These are phyloP conservation scores for Podospora pseudoanserina DNA, from an alignment of 495 filamentous ascomycete genomes.

Conservation along the genomic window DNA sequence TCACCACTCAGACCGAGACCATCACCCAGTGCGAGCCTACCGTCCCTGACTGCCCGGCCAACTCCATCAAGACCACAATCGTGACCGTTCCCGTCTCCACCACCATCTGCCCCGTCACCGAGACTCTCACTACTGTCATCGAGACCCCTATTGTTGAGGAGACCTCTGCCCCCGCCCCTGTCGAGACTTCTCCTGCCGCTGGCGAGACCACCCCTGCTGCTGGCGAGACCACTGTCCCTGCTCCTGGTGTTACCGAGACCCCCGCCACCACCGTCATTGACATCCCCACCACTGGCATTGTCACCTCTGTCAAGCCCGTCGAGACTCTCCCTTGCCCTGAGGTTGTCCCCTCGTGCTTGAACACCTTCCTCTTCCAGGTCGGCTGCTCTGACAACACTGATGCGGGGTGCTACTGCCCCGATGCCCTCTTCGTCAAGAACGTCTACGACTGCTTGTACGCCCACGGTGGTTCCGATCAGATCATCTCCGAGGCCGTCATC, in stretches of 20 bases:
- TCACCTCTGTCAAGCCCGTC: slow-evolving; percentile 39
- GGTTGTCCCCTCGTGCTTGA: slow-evolving; percentile 82
- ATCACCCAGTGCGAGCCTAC: slow-evolving; percentile 57
- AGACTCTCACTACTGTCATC: slow-evolving; percentile 33
- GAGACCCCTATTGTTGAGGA: slow-evolving; percentile 12
- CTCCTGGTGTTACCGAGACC: slow-evolving; percentile 6
- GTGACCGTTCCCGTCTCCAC: slow-evolving; percentile 61
- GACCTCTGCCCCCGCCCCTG: slow-evolving; percentile 7
- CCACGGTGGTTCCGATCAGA: slow-evolving; percentile 62
- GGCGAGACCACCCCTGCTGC: neutral
- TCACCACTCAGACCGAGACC: slow-evolving; percentile 55
- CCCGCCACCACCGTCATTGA: slow-evolving; percentile 9
- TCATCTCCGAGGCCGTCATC: slow-evolving; percentile 66
- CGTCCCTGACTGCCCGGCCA: slow-evolving; percentile 57
- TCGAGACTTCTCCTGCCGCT: neutral
- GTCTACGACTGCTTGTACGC: slow-evolving; percentile 78
- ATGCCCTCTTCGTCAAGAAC: slow-evolving; percentile 68
- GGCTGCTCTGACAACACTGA: slow-evolving; percentile 84
- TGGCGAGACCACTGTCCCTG: slow-evolving; percentile 5
- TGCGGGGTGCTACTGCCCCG: slow-evolving; percentile 80
- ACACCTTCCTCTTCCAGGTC: slow-evolving; percentile 79
- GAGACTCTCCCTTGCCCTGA: slow-evolving; percentile 59
- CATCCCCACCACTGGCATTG: slow-evolving; percentile 22
- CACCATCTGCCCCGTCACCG: slow-evolving; percentile 53
- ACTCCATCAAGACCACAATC: slow-evolving; percentile 46